Percentiles rank a stretch among this genome's conserved stretches.
Conservation (phyloP, 441 rosid species). For the Erysimum pusillum region DNA sequence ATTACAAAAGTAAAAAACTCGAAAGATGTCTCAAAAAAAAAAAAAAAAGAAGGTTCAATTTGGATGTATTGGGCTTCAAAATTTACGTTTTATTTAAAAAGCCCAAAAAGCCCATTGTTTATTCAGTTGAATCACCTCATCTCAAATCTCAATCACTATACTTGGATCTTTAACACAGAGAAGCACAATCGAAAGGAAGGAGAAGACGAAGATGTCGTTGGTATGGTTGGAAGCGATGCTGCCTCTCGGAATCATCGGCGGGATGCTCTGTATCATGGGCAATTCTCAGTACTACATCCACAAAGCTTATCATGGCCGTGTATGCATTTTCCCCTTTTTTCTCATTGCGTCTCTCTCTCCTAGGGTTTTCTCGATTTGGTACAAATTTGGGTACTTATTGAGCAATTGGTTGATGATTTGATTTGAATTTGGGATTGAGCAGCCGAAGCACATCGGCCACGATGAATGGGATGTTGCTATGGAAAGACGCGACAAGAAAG, state of each 20-base stretch:
- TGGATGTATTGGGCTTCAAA: slow-evolving; percentile 20
- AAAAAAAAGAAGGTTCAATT: background rate
- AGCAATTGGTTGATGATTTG: background rate
- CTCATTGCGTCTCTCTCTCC: background rate
- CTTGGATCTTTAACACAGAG: slow-evolving; percentile 9
- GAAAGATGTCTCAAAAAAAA: too few relatives aligned
- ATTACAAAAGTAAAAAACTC: background rate
- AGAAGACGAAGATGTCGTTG: slow-evolving; percentile 62
- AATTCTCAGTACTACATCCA: slow-evolving; percentile 91
- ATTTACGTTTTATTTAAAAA: background rate
- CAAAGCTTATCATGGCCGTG: slow-evolving; percentile 92
- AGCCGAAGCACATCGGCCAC: slow-evolving; percentile 95
- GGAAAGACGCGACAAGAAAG: slow-evolving; percentile 96
- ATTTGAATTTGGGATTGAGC: slow-evolving; percentile 28
- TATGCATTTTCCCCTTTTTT: slow-evolving; percentile 24
- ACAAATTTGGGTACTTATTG: background rate
- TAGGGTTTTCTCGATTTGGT: slow-evolving; percentile 38
- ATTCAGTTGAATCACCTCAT: background rate
- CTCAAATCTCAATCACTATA: background rate
- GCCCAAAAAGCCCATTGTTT: slow-evolving; percentile 15
- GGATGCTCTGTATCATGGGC: slow-evolving; percentile 86
- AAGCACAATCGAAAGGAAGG: slow-evolving; percentile 22
- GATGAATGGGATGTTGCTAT: slow-evolving; percentile 96
- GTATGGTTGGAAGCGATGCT: slow-evolving; percentile 82
- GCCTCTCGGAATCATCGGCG: slow-evolving; percentile 94